Evolutionary conservation across 306 rosid species (phyloP).

Genomic region (Aeschynomene evenia): DNA sequence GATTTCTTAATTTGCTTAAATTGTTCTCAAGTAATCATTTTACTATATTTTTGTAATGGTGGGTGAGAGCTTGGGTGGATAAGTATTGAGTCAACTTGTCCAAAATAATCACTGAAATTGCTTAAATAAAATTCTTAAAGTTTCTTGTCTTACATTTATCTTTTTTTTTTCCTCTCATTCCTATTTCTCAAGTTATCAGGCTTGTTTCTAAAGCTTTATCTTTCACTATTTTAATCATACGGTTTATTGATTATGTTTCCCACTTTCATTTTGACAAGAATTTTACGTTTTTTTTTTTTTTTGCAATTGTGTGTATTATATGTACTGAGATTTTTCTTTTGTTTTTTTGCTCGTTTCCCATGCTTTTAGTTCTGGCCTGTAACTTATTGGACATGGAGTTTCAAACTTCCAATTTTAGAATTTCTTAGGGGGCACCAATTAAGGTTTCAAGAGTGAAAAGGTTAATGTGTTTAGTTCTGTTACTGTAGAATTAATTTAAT

Average conservation of each 20-base stretch:
- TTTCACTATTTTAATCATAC: neutral
- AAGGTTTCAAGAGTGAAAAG: too few species aligned
- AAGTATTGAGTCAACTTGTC: constrained; percentile 9
- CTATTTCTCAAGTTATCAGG: neutral
- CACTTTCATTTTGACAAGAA: neutral
- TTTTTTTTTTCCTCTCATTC: neutral
- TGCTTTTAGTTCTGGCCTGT: neutral
- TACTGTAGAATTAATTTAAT: too few species aligned
- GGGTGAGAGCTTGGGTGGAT: constrained; percentile 9
- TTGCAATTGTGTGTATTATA: neutral
- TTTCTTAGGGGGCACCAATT: too few species aligned
- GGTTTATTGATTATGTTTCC: neutral
- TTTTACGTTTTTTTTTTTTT: neutral
- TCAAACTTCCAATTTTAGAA: neutral
- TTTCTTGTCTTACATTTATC: constrained; percentile 10
- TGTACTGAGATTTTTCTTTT: neutral
- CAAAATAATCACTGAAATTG: neutral
- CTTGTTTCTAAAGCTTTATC: neutral
- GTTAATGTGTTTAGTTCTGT: too few species aligned
- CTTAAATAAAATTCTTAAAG: constrained; percentile 5
- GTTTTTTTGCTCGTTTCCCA: neutral
- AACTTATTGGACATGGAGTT: constrained; percentile 3
- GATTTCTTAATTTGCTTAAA: constrained; percentile 4
- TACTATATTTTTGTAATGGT: neutral
- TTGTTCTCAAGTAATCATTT: neutral